phyloP scores from a whole-genome alignment of 495 filamentous ascomycete species.

The Penicillium tannophilum region DNA sequence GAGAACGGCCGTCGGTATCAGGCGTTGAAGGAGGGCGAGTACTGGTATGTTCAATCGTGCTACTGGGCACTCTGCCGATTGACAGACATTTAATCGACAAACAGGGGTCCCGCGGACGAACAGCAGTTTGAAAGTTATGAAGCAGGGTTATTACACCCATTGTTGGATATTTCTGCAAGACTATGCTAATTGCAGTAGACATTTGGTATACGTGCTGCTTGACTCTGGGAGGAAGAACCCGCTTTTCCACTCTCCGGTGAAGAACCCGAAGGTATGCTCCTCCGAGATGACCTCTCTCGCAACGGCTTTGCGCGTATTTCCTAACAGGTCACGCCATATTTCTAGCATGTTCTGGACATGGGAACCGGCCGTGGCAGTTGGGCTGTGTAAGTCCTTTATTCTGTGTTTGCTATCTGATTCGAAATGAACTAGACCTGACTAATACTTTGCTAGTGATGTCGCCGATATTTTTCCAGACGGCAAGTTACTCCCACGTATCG shows the following conservation, averaged over 20 bases:
- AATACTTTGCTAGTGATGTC: not conserved
- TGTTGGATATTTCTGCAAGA: not conserved
- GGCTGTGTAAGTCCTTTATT: constrained; percentile 3
- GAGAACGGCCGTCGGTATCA: constrained; percentile 23
- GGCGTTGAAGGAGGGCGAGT: not conserved
- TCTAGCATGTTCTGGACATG: constrained; percentile 9
- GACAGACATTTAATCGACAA: not conserved
- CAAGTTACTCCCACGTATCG: not conserved
- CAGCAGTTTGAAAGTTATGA: constrained; percentile 27
- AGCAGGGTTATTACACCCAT: not conserved
- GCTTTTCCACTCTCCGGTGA: constrained; percentile 13
- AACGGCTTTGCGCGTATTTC: not conserved
- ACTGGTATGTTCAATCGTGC: not conserved
- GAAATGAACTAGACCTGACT: not conserved
- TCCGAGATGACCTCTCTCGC: not conserved
- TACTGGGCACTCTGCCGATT: not conserved
- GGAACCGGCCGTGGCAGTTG: constrained; percentile 14
- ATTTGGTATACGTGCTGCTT: constrained; percentile 10
- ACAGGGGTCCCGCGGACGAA: constrained; percentile 21
- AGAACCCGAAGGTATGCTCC: not conserved
- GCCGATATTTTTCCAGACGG: constrained; percentile 10
- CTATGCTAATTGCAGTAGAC: constrained; percentile 4
- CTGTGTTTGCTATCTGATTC: not conserved
- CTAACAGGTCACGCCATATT: not conserved
- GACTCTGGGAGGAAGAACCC: constrained; percentile 8